Base-by-base conservation (phyloP, 345 rosid species). In the Aquilaria yunnanensis region DNA sequence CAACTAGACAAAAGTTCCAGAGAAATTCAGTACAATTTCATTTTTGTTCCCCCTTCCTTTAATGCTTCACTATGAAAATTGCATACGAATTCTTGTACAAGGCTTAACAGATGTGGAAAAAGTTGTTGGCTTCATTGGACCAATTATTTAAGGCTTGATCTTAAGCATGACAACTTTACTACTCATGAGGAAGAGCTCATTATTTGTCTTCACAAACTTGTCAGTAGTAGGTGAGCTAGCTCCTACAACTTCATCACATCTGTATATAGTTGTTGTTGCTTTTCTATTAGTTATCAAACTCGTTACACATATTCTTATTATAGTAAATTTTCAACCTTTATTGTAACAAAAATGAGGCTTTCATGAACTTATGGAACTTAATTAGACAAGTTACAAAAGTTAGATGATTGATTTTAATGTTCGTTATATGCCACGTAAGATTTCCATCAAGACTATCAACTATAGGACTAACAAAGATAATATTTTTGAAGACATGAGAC, bases 71-170 rank as follows among this genome's bases (percentile, higher is more conserved):
- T 6, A 47, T 52, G 11, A 37, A 47, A 56, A 14, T 13, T 23
- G 45, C 46, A 31, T 13, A 7, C 12, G 14, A 29, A 3, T 49
- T 11, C 2, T 34, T 47, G 58, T 54, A 14, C 76, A 92, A 95
- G 98, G 51, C 74, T 89, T 10, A 87, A 89, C 59, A 81, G 96
- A 66, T 89, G 98, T 64, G 96, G 96, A 9, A 92, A 92, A 72
- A 87, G 98, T 61, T 89, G 98, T 67, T 78, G 96, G 75, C 77
- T 89, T 32, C 84, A 96, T 64, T 89, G 96, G 98, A 89, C 96
- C 41, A 92, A 92, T 76, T 89, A 92, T 76, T 75, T 85, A 68
- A 83, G 92, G 76, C 95, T 96, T 58, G 96, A 92, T 64, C 95
- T 89, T 47, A 89, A 87, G 66, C 96, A 87, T 68, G 96, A 89